These are phyloP conservation scores for Candida mattraensis DNA, from an alignment of 805 yeast species.

Conservation along the genomic window DNA sequence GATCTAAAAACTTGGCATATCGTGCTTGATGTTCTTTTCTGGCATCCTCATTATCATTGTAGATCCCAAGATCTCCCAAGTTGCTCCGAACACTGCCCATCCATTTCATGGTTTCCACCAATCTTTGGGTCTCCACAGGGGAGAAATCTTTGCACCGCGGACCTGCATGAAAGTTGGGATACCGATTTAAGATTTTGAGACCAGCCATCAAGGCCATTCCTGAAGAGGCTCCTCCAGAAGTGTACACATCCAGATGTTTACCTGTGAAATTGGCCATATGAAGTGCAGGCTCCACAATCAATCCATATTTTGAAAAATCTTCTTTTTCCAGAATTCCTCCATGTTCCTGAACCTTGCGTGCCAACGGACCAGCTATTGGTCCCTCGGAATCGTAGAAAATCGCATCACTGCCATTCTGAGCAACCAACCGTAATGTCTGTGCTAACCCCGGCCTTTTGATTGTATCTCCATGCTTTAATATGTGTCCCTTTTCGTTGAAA, in stretches of 20 bases:
- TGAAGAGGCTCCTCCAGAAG: conserved; percentile 72
- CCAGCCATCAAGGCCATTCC: conserved; percentile 85
- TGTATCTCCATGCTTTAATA: conserved; percentile 54
- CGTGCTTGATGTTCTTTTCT: conserved; percentile 34
- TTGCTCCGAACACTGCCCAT: conserved; percentile 83
- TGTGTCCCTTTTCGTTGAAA: conserved; percentile 34
- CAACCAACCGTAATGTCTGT: conserved; percentile 63
- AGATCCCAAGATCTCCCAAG: conserved; percentile 62
- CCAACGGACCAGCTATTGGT: conserved; percentile 63
- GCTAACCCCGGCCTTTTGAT: conserved; percentile 64
- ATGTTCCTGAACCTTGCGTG: conserved; percentile 42
- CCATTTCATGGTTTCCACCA: conserved; percentile 93
- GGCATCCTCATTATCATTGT: conserved; percentile 26
- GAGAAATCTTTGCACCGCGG: conserved; percentile 39
- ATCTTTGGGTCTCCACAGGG: conserved; percentile 56
- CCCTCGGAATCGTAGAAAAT: conserved; percentile 84
- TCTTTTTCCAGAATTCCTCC: conserved; percentile 67
- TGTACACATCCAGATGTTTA: conserved; percentile 39
- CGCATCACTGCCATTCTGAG: conserved; percentile 72
- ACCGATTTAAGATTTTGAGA: conserved; percentile 57
- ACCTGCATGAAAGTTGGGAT: conserved; percentile 31
- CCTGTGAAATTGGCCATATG: conserved; percentile 35
- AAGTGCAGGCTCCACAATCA: conserved; percentile 47
- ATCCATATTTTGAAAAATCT: conserved; percentile 69
- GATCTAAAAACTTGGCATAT: conserved; percentile 45